Percentiles rank a stretch among this genome's conserved stretches.
Evolutionary conservation across 1,284 basidiomycete species (phyloP).

Genomic region (Marasmius fiardii): DNA sequence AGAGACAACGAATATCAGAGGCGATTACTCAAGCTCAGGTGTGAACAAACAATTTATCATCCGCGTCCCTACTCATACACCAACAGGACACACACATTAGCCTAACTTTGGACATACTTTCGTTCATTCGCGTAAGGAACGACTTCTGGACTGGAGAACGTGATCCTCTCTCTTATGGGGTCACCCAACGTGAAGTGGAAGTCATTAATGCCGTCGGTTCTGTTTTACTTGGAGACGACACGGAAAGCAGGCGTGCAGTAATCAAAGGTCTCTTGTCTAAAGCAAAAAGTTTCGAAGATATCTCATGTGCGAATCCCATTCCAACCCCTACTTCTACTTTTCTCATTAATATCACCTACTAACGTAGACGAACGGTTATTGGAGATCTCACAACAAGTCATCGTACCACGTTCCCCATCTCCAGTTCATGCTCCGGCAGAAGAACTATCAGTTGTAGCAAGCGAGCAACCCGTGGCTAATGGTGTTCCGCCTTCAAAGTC

Average conservation of each 20-base stretch:
- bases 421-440: slow-evolving; percentile 25
- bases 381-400: slow-evolving; percentile 49
- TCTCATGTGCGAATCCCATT: slow-evolving; percentile 49
- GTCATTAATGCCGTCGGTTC: slow-evolving; percentile 52
- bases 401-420: slow-evolving; percentile 39
- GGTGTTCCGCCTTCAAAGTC: slow-evolving; percentile 34
- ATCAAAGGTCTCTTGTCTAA: slow-evolving; percentile 54
- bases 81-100: slow-evolving; percentile 33
- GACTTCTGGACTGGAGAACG: slow-evolving; percentile 48
- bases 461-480: slow-evolving; percentile 26
- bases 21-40: slow-evolving; percentile 63
- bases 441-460: slow-evolving; percentile 17
- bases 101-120: slow-evolving; percentile 52
- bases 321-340: slow-evolving; percentile 14
- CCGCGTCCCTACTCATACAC: neutral
- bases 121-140: slow-evolving; percentile 63
- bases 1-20: slow-evolving; percentile 48
- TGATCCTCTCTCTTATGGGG: slow-evolving; percentile 38
- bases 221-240: slow-evolving; percentile 50
- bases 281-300: slow-evolving; percentile 52
- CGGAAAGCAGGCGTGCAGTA: slow-evolving; percentile 43
- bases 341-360: slow-evolving; percentile 7
- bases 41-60: slow-evolving; percentile 18
- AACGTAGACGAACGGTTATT: slow-evolving; percentile 52
- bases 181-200: slow-evolving; percentile 49